These are phyloP conservation scores for Avicennia marina DNA, from an alignment of 257 asterid species.

Conservation along the genomic window DNA sequence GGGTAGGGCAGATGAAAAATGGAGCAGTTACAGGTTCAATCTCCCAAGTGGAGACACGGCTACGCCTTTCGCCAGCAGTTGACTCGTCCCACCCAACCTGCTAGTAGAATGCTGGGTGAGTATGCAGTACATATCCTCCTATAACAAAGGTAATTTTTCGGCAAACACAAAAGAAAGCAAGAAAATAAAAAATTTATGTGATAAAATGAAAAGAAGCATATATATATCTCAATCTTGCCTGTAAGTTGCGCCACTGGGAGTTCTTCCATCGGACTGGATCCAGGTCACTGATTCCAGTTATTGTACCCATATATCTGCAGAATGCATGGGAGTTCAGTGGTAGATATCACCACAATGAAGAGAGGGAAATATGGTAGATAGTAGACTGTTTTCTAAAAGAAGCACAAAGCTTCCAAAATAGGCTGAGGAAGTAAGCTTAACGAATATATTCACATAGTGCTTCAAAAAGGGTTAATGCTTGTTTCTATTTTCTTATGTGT, in stretches of 20 bases:
- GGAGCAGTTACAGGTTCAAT: conserved; percentile 96
- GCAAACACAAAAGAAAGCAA: neutral
- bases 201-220: neutral
- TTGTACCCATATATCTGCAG: conserved; percentile 91
- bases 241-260: conserved; percentile 98
- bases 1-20: conserved; percentile 88
- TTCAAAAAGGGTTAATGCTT: no score
- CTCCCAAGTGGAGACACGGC: conserved; percentile 94
- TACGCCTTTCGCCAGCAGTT: conserved; percentile 81
- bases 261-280: conserved; percentile 88
- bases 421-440: no score
- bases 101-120: neutral
- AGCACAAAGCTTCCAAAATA: no score
- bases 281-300: conserved; percentile 82
- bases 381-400: no score
- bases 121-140: neutral
- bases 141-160: neutral
- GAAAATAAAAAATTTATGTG: neutral
- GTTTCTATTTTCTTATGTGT: no score
- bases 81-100: conserved; percentile 99
- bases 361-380: no score
- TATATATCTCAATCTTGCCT: conserved; percentile 36
- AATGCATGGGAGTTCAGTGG: neutral
- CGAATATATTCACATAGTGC: no score
- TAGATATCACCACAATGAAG: no score